Evolutionary conservation across 2,329 filamentous ascomycete species (phyloP).

Genomic region (Aspergillus puulaauensis): DNA sequence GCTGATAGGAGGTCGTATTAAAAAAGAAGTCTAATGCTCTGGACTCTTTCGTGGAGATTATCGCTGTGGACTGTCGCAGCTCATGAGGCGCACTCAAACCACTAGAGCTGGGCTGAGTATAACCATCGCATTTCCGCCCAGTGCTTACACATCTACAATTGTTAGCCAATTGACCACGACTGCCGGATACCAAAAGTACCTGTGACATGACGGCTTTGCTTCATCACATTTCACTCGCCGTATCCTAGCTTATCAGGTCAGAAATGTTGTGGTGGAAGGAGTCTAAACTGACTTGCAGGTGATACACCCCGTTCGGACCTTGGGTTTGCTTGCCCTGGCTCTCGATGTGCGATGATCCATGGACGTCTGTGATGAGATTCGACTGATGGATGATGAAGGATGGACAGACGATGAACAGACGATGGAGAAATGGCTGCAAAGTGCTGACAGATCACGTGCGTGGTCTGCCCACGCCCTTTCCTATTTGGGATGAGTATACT

Average conservation of each 20-base stretch:
- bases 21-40: constrained; percentile 43
- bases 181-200: constrained; percentile 42
- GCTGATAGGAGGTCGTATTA: constrained; percentile 59
- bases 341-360: not conserved
- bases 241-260: constrained; percentile 9
- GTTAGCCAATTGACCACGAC: not conserved
- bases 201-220: constrained; percentile 58
- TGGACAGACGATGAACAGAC: too few relatives aligned
- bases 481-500: too few relatives aligned
- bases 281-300: constrained; percentile 63
- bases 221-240: constrained; percentile 66
- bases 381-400: too few relatives aligned
- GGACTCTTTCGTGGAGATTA: constrained; percentile 2
- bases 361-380: too few relatives aligned
- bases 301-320: constrained; percentile 55
- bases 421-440: too few relatives aligned
- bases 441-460: too few relatives aligned
- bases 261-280: not conserved
- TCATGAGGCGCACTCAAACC: not conserved
- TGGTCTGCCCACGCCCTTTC: too few relatives aligned
- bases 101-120: not conserved
- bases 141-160: not conserved
- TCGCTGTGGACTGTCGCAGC: constrained; percentile 2
- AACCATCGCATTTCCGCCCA: not conserved
- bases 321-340: not conserved